These are phyloP conservation scores for Peronospora destructor DNA, from an alignment of 352 stramenopile genomes.

Conservation along the genomic window DNA sequence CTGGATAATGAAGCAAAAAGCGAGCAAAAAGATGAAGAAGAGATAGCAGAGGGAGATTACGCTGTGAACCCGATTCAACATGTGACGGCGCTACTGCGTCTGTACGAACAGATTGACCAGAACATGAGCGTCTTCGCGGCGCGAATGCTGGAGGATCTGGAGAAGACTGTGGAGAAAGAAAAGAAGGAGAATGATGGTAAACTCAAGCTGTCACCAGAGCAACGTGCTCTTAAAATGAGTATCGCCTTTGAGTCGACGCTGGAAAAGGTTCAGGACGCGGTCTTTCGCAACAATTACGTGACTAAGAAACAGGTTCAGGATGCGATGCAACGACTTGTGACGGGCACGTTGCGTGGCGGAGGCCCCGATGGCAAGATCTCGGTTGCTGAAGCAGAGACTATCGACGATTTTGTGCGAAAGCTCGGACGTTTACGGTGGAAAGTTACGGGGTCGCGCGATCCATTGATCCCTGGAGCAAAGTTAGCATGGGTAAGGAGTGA, in stretches of 20 bases:
- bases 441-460: constrained; percentile 68
- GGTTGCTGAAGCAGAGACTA: constrained; percentile 53
- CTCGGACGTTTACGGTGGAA: constrained; percentile 73
- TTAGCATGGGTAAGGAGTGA: constrained; percentile 30
- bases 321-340: constrained; percentile 53
- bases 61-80: constrained; percentile 66
- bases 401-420: constrained; percentile 63
- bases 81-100: constrained; percentile 51
- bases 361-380: constrained; percentile 49
- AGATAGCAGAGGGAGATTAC: constrained; percentile 24
- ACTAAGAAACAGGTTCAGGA: constrained; percentile 72
- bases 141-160: constrained; percentile 59
- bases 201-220: constrained; percentile 48
- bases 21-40: constrained; percentile 16
- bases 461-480: constrained; percentile 47
- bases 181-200: constrained; percentile 37
- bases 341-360: constrained; percentile 46
- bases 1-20: constrained; percentile 13
- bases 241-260: constrained; percentile 75
- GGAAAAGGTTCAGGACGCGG: constrained; percentile 73
- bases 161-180: constrained; percentile 47
- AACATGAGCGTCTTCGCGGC: constrained; percentile 77
- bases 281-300: constrained; percentile 82
- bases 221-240: constrained; percentile 77
- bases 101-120: constrained; percentile 81